Base-by-base conservation (phyloP, 2,329 filamentous ascomycete genomes). In the Ceratocystis papillata region DNA sequence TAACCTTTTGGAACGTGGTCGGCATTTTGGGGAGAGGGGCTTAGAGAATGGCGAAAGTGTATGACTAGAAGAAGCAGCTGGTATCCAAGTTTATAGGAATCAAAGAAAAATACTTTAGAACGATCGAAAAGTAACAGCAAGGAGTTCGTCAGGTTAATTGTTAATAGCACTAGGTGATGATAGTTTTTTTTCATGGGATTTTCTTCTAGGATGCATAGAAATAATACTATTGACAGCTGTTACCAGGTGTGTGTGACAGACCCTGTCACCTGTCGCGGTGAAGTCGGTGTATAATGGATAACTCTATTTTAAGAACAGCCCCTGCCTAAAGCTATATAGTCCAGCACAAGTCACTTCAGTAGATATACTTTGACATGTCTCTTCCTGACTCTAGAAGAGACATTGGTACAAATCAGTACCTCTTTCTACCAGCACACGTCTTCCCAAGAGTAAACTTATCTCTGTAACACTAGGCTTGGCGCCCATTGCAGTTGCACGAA, bases 1-100 rank as follows among this genome's bases (percentile, higher is more conserved):
- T 84, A 22, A 94, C 88, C 74, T 96, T 97, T 69, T 84, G 79
- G 5, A 96, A 77, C 57, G 87, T 84, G 73, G 85, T 87, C 15
- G 89, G 83, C 91, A 96, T 96, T 28, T 72, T 80, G 73, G 65
- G 10, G n/a, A 30, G n/a, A 30, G 25, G 5, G 17, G 20, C 44
- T 25, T 41, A 4, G 37, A 10, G 1, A 33, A 33, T 33, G 30
- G 30, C 6, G 30, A 2, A 2, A 15, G 12, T 12, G 37, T 15
- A 41, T 5, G 0, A 4, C 10, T 41, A 15, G 37, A 15, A 41
- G 12, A 41, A 12, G 1, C 37, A 15, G 37, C 10, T 41, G 3
- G 12, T 1, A 3, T 5, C 37, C 37, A 41, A 12, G 10, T 5
- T 12, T 3, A 41, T 12, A 22, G 20, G 37, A 62, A 53, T 10